Evolutionary conservation across 2,329 filamentous ascomycete species (phyloP), one percentile per base, ranked within the genome.

Genomic region (Fusarium virguliforme): DNA sequence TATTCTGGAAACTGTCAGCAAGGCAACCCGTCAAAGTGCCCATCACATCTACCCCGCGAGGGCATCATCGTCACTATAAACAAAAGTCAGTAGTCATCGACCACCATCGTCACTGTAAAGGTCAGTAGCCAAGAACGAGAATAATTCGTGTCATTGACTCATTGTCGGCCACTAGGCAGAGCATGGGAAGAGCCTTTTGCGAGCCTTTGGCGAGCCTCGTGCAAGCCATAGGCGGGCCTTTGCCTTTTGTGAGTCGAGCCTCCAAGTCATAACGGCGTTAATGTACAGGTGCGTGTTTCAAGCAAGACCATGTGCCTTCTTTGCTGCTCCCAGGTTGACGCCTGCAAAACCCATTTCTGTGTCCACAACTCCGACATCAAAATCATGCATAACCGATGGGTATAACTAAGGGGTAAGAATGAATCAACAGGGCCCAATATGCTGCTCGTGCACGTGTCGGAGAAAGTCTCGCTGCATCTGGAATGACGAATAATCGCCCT

Each of bases 401-500:
- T 37, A 35, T 41, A 67, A 60, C 26, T 26, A 65, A 51, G 28
- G 51, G 65, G 38, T 56, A 54, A 18, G 10, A 9, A 12, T 9
- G 12, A 10, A 48, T 75, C 67, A 79, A 56, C 79, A 80, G 22
- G 79, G 77, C 13, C 80, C 80, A 8, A 82, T 78, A 10, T 70
- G 74, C 66, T 79, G 81, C 62, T 83, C 81, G 61, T 88, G 87
- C 2, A 92, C 79, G 37, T 83, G 81, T 57, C 83, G 82, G 8
- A 95, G 82, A 70, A 87, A 91, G 12, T 87, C 83, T 58, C 94
- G 88, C 79, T 97, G 93, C 43, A 85, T 80, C 22, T 87, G 83
- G 76, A 97, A 97, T 3, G 89, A 88, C 6, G 87, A 86, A 80
- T 97, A 98, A 75, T 97, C 91, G 59, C 93, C 94, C 10, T 87